Evolutionary conservation across 1,284 basidiomycete species (phyloP).

Genomic region (Coniferiporia weirii): DNA sequence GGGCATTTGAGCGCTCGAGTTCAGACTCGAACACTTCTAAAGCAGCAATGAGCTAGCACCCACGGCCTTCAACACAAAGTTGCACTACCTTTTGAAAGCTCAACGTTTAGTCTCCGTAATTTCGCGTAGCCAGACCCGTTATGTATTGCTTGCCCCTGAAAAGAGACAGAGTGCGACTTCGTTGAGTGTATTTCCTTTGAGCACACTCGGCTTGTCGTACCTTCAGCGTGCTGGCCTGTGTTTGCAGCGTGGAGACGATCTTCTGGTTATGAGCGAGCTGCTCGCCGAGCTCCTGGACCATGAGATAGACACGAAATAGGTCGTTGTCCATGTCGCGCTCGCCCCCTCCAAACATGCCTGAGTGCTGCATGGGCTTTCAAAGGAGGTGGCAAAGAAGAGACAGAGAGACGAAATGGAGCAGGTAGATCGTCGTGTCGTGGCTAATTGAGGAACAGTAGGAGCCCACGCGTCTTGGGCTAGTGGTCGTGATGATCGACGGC

Average conservation of each 20-base stretch:
- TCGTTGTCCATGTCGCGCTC: constrained; percentile 61
- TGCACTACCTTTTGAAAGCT: constrained; percentile 76
- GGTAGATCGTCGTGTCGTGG: too few relatives aligned
- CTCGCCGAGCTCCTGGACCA: constrained; percentile 78
- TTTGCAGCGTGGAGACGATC: constrained; percentile 66
- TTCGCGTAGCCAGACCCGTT: constrained; percentile 69
- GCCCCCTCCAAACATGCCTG: constrained; percentile 7
- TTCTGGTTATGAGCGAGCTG: constrained; percentile 87
- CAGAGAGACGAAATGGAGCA: not conserved
- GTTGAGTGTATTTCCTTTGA: not conserved
- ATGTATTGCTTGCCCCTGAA: constrained; percentile 75
- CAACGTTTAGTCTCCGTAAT: constrained; percentile 88
- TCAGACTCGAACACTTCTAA: constrained; percentile 91
- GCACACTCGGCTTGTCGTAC: constrained; percentile 36
- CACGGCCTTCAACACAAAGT: not conserved
- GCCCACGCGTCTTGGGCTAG: not conserved
- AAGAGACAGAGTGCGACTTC: not conserved
- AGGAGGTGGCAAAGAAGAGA: not conserved
- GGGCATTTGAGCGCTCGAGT: constrained; percentile 85
- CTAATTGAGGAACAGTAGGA: not conserved
- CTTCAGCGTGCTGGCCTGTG: constrained; percentile 77
- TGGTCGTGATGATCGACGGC: not conserved
- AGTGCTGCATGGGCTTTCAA: not conserved
- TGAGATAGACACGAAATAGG: constrained; percentile 67
- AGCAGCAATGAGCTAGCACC: constrained; percentile 3